phyloP scores from a whole-genome alignment of 2,329 filamentous ascomycete species.

The Arthrobotrys sinensis region DNA sequence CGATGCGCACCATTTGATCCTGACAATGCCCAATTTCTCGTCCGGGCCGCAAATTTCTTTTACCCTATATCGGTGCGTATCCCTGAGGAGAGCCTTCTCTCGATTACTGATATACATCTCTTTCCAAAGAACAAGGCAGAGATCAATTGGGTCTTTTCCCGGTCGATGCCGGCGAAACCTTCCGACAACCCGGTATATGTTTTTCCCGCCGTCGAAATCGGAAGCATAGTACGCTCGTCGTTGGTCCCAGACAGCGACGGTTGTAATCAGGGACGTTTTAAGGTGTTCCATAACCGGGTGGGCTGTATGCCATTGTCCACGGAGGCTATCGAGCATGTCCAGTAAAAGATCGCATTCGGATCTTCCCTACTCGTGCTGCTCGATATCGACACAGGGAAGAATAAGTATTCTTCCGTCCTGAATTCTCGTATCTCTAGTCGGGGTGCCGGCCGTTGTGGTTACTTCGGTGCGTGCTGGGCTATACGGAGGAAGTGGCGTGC shows the following conservation, averaged over 20 bases:
- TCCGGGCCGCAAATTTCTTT: constrained; percentile 5
- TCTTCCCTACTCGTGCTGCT: background rate
- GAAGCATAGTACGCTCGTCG: background rate
- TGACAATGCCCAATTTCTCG: background rate
- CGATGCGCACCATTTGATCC: constrained; percentile 11
- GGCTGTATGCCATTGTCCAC: background rate
- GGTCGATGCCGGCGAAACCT: constrained; percentile 10
- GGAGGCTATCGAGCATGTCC: constrained; percentile 7
- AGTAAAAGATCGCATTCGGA: constrained; percentile 12
- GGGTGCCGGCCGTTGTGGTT: background rate
- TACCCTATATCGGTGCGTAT: constrained; percentile 18
- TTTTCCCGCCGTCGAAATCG: background rate
- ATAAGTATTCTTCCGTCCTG: background rate
- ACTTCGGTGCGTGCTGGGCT: background rate
- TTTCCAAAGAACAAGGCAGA: constrained; percentile 27
- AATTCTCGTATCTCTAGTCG: background rate
- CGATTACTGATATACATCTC: constrained; percentile 24
- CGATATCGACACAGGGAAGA: constrained; percentile 10
- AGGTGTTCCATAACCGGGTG: constrained; percentile 10
- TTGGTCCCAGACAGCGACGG: constrained; percentile 11
- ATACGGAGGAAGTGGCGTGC: background rate
- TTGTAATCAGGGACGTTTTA: constrained; percentile 28
- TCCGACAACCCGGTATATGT: constrained; percentile 14
- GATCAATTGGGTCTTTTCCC: background rate
- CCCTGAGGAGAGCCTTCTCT: background rate